Base-by-base conservation (phyloP, 1,139 yeast genomes). In the Debaryomyces subglobosus region DNA sequence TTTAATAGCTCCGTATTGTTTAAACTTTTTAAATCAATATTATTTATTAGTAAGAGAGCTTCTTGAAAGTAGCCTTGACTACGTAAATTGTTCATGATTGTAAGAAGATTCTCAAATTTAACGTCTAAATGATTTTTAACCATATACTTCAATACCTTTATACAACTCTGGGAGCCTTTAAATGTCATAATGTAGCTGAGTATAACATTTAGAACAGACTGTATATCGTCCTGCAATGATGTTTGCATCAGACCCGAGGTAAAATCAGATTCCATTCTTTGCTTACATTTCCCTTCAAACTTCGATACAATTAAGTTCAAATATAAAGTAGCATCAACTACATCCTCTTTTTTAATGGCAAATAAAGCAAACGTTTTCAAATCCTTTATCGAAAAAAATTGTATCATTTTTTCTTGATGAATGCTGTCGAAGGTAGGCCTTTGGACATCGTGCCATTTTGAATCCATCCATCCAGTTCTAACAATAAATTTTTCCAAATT, bases 361-460 rank as follows among this genome's bases (percentile, higher is more conserved):
- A 61, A 48, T 15, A 56, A 53, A 0, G 70, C 58, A 45, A 66
- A 66, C 4, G 44, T 36, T 21, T 57, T 57, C 10, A 75, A 56
- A 49, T 68, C 74, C 1, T 58, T 54, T 36, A 72, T 55, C 12
- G 69, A 50, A 47, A 64, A 69, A 54, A 69, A 75, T 7, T 59
- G 48, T 9, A 64, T 52, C 71, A 75, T 71, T 50, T 63, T 67
- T 37, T 52, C 45, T 32, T 60, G 59, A 21, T 69, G 71, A 4
- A 43, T 44, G 3, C 52, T 59, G 5, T 50, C 46, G 16, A 66
- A 57, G 0, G 57, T 53, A 12, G 52, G 48, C 27, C 55, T 54
- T 16, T 62, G 56, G 1, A 69, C 62, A 48, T 72, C 65, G 48
- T 71, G 75, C 77, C 78, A 74, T 48, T 63, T 65, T 1, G 78